These are phyloP conservation scores for Neofusicoccum sp. DNA, from an alignment of 2,329 filamentous ascomycete species.

Conservation along the genomic window DNA sequence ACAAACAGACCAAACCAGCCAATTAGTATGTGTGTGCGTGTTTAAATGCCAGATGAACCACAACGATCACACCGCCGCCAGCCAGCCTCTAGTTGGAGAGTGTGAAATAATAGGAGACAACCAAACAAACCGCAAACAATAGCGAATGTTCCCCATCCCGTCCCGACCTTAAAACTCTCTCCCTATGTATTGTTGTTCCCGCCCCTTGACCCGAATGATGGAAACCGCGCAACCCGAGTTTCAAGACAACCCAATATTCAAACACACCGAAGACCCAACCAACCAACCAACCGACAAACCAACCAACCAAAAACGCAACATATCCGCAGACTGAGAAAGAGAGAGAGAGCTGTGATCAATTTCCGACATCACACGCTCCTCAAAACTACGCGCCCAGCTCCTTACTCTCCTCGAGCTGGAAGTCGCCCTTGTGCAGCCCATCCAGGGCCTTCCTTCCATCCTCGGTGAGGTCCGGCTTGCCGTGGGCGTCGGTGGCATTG, in stretches of 20 bases:
- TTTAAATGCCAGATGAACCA: background rate
- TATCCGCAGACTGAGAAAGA: background rate
- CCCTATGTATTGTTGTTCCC: background rate
- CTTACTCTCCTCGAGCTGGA: constrained; percentile 48
- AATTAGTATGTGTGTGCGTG: background rate
- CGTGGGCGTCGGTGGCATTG: constrained; percentile 59
- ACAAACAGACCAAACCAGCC: background rate
- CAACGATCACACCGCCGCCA: background rate
- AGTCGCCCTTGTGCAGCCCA: constrained; percentile 57
- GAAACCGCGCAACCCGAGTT: no score
- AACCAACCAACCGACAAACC: background rate
- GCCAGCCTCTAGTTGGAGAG: background rate
- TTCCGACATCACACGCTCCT: no score
- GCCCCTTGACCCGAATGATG: background rate
- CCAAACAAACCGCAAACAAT: background rate
- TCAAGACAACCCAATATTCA: no score
- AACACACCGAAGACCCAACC: no score
- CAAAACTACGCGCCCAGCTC: constrained; percentile 41
- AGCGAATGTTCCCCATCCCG: background rate
- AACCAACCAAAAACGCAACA: background rate
- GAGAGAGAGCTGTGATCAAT: no score
- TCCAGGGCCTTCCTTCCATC: constrained; percentile 63
- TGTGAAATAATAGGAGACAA: background rate
- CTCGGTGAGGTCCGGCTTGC: constrained; percentile 64
- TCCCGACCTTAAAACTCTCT: background rate